Evolutionary conservation across 1,139 yeast genomes (phyloP).

Genomic region (Magnusiomyces tetraspermus): DNA sequence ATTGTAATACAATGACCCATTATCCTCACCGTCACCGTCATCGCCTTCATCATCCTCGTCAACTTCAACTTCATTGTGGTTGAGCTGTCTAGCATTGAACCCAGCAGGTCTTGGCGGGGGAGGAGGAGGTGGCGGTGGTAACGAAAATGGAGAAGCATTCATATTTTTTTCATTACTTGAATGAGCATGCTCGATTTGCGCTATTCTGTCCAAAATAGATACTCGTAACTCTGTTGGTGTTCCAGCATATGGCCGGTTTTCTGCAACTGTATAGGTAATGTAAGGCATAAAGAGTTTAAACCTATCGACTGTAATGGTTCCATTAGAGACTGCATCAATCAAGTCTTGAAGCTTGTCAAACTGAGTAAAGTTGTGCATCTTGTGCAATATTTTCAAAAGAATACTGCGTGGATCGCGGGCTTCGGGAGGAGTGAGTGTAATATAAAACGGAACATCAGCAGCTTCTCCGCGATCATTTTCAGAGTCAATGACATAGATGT

Average conservation of each 20-base stretch:
- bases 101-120: neutral
- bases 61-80: neutral
- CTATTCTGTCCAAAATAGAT: neutral
- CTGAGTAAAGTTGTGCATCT: conserved; percentile 3
- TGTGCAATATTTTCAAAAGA: conserved; percentile 39
- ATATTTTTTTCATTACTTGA: neutral
- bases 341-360: neutral
- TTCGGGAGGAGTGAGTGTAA: conserved; percentile 45
- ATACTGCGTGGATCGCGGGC: conserved; percentile 46
- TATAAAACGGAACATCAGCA: conserved; percentile 51
- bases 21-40: neutral
- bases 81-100: neutral
- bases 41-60: neutral
- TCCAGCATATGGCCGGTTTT: neutral
- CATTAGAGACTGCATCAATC: neutral
- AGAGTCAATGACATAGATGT: conserved; percentile 38
- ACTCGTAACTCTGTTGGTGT: neutral
- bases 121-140: neutral
- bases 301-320: neutral
- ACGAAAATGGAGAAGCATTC: neutral
- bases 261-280: neutral
- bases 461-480: conserved; percentile 39
- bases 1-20: neutral
- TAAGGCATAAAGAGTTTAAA: neutral
- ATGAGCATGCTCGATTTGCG: neutral